Evolutionary conservation across 148 eudicot genomes (phyloP).

Genomic region (Agrostemma githago): DNA sequence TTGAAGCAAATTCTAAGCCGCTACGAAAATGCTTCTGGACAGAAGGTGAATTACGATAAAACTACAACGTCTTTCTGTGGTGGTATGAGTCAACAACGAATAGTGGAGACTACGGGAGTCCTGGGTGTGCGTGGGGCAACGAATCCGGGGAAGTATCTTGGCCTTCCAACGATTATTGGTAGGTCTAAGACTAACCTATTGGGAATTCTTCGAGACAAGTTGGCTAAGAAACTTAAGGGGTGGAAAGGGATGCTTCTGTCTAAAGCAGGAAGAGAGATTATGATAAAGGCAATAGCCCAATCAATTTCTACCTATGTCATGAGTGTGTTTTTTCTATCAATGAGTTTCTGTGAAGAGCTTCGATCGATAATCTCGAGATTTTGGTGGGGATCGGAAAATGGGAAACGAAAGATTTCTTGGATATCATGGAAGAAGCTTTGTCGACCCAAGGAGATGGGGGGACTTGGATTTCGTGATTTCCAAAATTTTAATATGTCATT

Average conservation of each 20-base stretch:
- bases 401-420: neutral
- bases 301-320: conserved; percentile 5
- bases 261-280: neutral
- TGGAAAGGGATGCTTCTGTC: neutral
- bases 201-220: neutral
- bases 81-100: no score
- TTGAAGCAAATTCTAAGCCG: neutral
- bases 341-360: no score
- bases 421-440: neutral
- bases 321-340: neutral
- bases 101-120: neutral
- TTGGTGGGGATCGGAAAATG: neutral
- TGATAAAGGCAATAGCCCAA: conserved; percentile 9
- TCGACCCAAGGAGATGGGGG: neutral
- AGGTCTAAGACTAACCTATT: neutral
- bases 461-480: neutral
- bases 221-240: neutral
- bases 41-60: neutral
- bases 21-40: neutral
- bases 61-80: neutral
- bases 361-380: neutral
- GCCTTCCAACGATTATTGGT: neutral
- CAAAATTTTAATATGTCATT: neutral
- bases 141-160: neutral
- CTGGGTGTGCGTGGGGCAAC: neutral